Evolutionary conservation across 768 basidiomycete species (phyloP).

Genomic region (Lepiota brunneoincarnata): DNA sequence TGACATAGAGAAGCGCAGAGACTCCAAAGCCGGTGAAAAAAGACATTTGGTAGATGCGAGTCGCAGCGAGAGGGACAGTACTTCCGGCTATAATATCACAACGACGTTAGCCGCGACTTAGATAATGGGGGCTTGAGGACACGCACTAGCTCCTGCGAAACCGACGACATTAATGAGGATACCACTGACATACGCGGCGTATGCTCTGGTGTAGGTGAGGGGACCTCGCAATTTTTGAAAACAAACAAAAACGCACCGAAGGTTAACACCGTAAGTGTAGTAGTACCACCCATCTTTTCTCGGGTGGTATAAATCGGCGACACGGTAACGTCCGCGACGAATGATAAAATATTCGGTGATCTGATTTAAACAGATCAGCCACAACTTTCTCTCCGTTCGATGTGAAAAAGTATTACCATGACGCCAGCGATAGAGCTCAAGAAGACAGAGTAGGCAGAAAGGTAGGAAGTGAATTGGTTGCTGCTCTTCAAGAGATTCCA

Average conservation of each 20-base stretch:
- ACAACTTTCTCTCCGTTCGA: not conserved
- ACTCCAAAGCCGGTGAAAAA: constrained; percentile 85
- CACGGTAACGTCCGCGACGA: constrained; percentile 65
- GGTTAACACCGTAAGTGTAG: constrained; percentile 73
- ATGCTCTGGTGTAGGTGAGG: constrained; percentile 40
- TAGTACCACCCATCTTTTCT: constrained; percentile 65
- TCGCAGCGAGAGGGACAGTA: constrained; percentile 63
- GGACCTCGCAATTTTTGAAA: not conserved
- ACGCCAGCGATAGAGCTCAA: constrained; percentile 79
- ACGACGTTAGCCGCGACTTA: constrained; percentile 5
- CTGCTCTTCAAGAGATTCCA: constrained; percentile 76
- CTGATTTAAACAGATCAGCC: constrained; percentile 27
- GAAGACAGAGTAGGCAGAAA: constrained; percentile 81
- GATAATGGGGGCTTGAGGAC: not conserved
- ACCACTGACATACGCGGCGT: constrained; percentile 65
- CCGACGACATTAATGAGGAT: constrained; percentile 83
- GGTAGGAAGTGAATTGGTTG: constrained; percentile 77
- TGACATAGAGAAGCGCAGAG: constrained; percentile 61
- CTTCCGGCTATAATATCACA: constrained; percentile 41
- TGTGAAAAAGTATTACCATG: constrained; percentile 45
- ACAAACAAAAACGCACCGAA: constrained; percentile 41
- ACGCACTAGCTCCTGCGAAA: constrained; percentile 71
- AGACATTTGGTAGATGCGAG: constrained; percentile 71
- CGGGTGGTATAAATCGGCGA: constrained; percentile 66
- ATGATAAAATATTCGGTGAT: constrained; percentile 80